Percentiles rank a stretch among this genome's conserved stretches.
Conservation (phyloP, 1,139 yeast genomes). For the Magnusiomyces ingens region DNA sequence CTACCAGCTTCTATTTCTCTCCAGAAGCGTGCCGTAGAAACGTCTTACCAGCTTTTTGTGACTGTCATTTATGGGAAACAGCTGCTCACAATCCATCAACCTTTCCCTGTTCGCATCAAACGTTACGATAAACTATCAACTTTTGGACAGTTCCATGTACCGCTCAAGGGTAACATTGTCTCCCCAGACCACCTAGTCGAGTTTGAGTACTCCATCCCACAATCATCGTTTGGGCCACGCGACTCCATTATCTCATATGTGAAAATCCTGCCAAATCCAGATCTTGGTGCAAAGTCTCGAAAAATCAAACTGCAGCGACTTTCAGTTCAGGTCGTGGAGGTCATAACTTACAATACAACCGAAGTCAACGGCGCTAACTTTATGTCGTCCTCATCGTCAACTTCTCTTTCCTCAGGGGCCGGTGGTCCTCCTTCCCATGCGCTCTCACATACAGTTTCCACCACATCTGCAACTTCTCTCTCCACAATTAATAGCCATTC, state of each 20-base stretch:
- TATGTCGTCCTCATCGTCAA: neutral
- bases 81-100: conserved; percentile 22
- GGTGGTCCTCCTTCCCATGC: neutral
- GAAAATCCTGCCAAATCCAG: conserved; percentile 33
- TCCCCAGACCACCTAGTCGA: conserved; percentile 35
- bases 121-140: conserved; percentile 37
- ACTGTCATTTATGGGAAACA: conserved; percentile 27
- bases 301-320: conserved; percentile 34
- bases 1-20: conserved; percentile 35
- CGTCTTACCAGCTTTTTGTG: conserved; percentile 33
- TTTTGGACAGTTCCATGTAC: conserved; percentile 34
- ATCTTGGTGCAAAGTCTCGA: conserved; percentile 31
- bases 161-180: conserved; percentile 25
- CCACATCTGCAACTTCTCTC: neutral
- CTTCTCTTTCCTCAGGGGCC: neutral
- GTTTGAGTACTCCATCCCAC: conserved; percentile 32
- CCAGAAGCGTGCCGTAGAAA: conserved; percentile 30
- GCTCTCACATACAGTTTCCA: neutral
- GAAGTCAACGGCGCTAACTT: conserved; percentile 22
- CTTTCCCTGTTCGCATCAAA: conserved; percentile 34
- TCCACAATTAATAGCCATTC: neutral
- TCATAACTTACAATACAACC: conserved; percentile 29
- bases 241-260: conserved; percentile 31
- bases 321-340: conserved; percentile 34
- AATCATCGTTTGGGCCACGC: conserved; percentile 37